phyloP scores from a whole-genome alignment of 371 early-diverging fungal genomes.

The Mortierella sp. region DNA sequence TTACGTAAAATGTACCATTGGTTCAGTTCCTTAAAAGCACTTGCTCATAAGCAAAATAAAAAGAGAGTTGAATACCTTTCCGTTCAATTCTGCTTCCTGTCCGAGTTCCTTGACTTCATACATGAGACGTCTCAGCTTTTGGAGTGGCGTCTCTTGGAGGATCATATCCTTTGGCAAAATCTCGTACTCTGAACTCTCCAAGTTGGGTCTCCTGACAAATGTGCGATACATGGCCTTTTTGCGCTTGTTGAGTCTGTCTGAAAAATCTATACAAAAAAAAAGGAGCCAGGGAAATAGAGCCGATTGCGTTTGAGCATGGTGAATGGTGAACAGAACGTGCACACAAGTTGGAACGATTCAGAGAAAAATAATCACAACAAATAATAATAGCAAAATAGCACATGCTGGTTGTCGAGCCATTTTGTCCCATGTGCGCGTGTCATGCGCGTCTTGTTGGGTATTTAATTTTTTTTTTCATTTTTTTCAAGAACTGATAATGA shows the following conservation, averaged over 20 bases:
- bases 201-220: constrained; percentile 66
- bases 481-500: background rate
- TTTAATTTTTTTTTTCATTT: background rate
- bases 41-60: background rate
- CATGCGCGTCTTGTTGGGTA: constrained; percentile 8
- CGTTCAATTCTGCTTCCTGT: constrained; percentile 73
- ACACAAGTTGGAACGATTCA: too few relatives aligned
- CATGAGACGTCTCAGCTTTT: constrained; percentile 83
- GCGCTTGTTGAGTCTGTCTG: constrained; percentile 71
- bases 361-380: background rate
- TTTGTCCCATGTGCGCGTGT: constrained; percentile 7
- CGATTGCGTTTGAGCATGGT: background rate
- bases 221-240: constrained; percentile 78
- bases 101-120: constrained; percentile 86
- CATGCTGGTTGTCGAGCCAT: background rate
- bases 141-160: constrained; percentile 79
- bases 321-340: background rate
- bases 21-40: background rate
- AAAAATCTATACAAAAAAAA: constrained; percentile 63
- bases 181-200: constrained; percentile 76
- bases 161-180: constrained; percentile 67
- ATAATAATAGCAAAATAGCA: background rate
- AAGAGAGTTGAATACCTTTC: constrained; percentile 45
- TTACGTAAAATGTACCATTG: background rate
- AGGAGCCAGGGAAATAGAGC: background rate